Evolutionary conservation across 768 basidiomycete genomes (phyloP), one percentile per base, ranked within the genome.

Genomic region (Lentinula raphanica): DNA sequence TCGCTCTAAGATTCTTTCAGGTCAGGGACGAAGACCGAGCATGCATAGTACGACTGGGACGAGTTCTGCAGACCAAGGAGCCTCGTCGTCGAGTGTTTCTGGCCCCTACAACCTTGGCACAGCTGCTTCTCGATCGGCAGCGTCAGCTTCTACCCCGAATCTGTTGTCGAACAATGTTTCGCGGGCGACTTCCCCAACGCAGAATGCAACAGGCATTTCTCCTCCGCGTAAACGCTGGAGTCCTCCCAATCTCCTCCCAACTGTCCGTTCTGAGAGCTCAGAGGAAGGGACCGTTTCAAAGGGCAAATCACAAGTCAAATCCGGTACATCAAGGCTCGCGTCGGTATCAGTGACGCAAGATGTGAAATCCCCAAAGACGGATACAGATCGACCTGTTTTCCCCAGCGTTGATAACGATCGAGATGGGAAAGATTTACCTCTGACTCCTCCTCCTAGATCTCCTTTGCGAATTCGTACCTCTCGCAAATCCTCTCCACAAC

Each of bases 111-210:
- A 73, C 29, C 71, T 73, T 56, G 71, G 75, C 49, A 57, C 65
- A 48, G 35, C 66, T 28, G 59, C 72, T 9, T 76, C 79, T 19
- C 73, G 76, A 44, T 80, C 79, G 0, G 76, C 23, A 13, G 38
- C 81, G 25, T 53, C 51, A 39, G 78, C 83, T 17, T 88, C 87
- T 2, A 84, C 87, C 1, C 86, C 87, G 12, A 84, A 89, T 68
- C 70, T 88, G 49, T 58, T 54, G 54, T 42, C 39, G 3, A 38
- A 19, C 35, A 38, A 13, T 25, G 42, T 40, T 32, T 15, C 28
- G 15, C 68, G 73, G 39, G 71, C 79, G 2, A 65, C 72, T 17
- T 76, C 77, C 31, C 74, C 79, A 11, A 67, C 27, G 21, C 36
- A 23, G 23, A 39, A 54, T 19, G 13, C 69, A 12, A 66, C 74